Conservation (phyloP, 2,329 filamentous ascomycete species). For the Phaeophleospora eucalypticola region DNA sequence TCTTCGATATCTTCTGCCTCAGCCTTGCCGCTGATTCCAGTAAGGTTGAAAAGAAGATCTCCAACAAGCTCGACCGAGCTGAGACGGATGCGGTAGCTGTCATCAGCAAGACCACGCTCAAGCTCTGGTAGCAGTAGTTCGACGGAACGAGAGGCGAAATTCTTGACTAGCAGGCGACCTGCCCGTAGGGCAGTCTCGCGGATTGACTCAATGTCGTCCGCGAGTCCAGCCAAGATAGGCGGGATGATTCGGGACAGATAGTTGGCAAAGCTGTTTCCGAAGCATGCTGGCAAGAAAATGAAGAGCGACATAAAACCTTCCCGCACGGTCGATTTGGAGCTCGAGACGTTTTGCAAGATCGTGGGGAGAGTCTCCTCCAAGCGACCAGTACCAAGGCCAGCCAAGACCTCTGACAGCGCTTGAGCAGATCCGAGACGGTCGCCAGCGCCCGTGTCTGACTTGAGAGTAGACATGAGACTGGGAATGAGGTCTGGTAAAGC, state of each 20-base stretch:
- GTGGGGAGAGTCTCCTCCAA: slow-evolving; percentile 94
- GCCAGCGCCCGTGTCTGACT: slow-evolving; percentile 92
- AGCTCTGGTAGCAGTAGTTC: slow-evolving; percentile 91
- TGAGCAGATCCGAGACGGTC: slow-evolving; percentile 95
- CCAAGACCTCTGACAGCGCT: slow-evolving; percentile 91
- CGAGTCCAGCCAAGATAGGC: slow-evolving; percentile 86
- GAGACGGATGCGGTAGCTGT: slow-evolving; percentile 94
- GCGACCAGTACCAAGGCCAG: slow-evolving; percentile 84
- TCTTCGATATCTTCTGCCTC: slow-evolving; percentile 78
- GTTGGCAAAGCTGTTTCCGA: slow-evolving; percentile 95
- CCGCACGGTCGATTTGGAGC: slow-evolving; percentile 80
- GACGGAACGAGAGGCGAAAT: slow-evolving; percentile 91
- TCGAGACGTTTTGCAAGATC: slow-evolving; percentile 92
- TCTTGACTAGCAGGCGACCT: slow-evolving; percentile 92
- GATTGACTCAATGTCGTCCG: slow-evolving; percentile 94
- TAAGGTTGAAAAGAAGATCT: slow-evolving; percentile 95
- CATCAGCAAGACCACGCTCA: slow-evolving; percentile 92
- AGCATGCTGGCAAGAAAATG: slow-evolving; percentile 97
- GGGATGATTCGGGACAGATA: slow-evolving; percentile 96
- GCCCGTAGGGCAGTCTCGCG: slow-evolving; percentile 93
- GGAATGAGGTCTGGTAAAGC: slow-evolving; percentile 95
- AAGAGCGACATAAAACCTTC: slow-evolving; percentile 99
- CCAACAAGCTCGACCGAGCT: slow-evolving; percentile 97
- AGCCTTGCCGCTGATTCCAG: slow-evolving; percentile 77
- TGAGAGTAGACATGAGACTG: slow-evolving; percentile 94